Conservation (phyloP, 805 yeast genomes). For the Priceomyces melissophilus region DNA sequence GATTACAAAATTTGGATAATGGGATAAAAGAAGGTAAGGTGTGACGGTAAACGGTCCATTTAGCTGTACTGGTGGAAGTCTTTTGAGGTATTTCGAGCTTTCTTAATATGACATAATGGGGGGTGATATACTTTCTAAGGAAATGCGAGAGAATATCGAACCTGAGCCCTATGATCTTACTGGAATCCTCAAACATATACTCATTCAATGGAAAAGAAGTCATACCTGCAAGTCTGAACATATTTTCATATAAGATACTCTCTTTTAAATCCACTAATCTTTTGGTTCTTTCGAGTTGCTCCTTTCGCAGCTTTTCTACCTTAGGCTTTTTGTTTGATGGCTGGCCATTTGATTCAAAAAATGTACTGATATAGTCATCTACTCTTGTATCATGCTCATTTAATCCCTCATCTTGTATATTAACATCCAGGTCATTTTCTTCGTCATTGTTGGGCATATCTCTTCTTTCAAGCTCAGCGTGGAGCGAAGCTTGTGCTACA, state of each 20-base stretch:
- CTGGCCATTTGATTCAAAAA: constrained; percentile 12
- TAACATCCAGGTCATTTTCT: not conserved
- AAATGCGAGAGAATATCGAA: constrained; percentile 39
- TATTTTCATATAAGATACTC: constrained; percentile 43
- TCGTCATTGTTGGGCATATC: not conserved
- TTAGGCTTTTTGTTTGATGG: constrained; percentile 4
- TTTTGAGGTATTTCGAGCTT: constrained; percentile 8
- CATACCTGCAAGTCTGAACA: constrained; percentile 46
- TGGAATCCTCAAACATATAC: constrained; percentile 21
- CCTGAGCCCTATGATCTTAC: constrained; percentile 44
- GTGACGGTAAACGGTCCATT: constrained; percentile 33
- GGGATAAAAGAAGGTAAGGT: constrained; percentile 35
- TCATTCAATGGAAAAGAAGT: constrained; percentile 51
- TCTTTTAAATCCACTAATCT: constrained; percentile 17
- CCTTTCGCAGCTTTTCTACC: constrained; percentile 2
- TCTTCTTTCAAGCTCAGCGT: not conserved
- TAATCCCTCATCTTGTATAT: constrained; percentile 1
- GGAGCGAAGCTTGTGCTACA: constrained; percentile 5
- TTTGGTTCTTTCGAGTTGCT: constrained; percentile 4
- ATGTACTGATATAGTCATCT: constrained; percentile 25
- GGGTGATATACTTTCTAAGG: constrained; percentile 25
- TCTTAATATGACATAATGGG: constrained; percentile 48
- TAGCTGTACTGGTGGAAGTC: constrained; percentile 1
- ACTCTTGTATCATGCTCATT: constrained; percentile 20
- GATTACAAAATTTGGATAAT: constrained; percentile 13